Evolutionary conservation across 1,284 basidiomycete genomes (phyloP), one percentile per base, ranked within the genome.

Genomic region (Termitomyces sp.): DNA sequence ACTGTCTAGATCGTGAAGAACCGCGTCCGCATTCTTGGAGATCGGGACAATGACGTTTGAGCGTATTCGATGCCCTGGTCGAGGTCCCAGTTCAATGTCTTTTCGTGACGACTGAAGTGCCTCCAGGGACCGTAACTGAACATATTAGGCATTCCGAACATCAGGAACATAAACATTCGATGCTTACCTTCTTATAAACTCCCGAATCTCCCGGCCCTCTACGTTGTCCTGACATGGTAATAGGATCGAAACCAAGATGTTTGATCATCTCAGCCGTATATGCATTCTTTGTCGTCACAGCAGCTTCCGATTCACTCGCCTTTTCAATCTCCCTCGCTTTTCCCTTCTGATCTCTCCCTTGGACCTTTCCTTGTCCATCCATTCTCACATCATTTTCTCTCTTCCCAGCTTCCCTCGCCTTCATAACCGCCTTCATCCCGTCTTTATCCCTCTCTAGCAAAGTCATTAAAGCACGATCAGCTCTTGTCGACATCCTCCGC

Each of bases 161-260:
- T 41, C 9, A 52, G 58, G 36, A 34, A 19, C 0, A 49, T 10
- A 30, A 52, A 39, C 54, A 30, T 39, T 17, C 9, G 2, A 49
- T 30, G 50, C 63, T 36, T 54, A 86, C 85, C 77, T 86, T 88
- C 59, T 78, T 77, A 64, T 79, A 76, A 12, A 77, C 68, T n/a
- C 69, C 69, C 15, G 66, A 62, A 48, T 75, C 69, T 15, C 50
- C 44, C 42, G 76, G 73, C 4, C 62, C 56, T 36, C 73, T 69
- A 39, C 73, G 69, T 39, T 73, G 74, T 2, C 81, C 81, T 24
- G 71, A 67, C 59, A 80, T 83, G 3, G 73, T 63, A 0, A 81
- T 80, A 24, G 88, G 88, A 68, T 91, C 86, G 56, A 90, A 91
- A 1, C 88, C 88, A 12, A 91, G 73, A 8, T 78, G 73, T 61